Evolutionary conservation across 208 protist species (phyloP).

Genomic region (Trypanosoma boissoni): DNA sequence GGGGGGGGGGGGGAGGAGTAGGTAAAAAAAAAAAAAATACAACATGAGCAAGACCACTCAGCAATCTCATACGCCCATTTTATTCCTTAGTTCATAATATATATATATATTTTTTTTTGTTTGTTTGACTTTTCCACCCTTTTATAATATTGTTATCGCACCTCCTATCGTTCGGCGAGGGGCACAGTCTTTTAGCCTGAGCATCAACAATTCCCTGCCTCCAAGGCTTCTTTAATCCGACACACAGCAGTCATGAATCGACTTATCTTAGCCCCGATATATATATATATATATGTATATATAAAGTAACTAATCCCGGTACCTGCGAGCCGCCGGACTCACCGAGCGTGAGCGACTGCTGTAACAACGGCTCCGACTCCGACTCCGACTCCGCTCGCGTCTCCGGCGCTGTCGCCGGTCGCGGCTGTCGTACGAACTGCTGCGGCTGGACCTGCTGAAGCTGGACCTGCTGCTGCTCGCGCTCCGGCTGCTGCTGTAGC

Average conservation of each 20-base stretch:
- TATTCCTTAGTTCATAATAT: too few species aligned
- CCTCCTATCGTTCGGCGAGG: too few species aligned
- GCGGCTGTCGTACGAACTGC: constrained; percentile 12
- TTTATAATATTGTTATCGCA: too few species aligned
- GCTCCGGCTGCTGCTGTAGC: constrained; percentile 23
- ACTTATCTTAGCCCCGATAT: background rate
- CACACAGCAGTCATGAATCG: background rate
- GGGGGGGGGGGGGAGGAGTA: too few species aligned
- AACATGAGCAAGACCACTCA: too few species aligned
- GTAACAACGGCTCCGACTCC: constrained; percentile 23
- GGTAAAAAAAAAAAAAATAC: too few species aligned
- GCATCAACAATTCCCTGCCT: too few species aligned
- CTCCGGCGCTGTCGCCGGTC: constrained; percentile 9
- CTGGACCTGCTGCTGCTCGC: constrained; percentile 2
- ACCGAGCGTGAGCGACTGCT: constrained; percentile 25
- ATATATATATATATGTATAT: constrained; percentile 2
- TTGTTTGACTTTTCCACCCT: too few species aligned
- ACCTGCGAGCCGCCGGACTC: constrained; percentile 13
- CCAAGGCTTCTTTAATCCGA: too few species aligned
- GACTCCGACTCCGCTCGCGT: constrained; percentile 23
- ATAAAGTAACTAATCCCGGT: constrained; percentile 21
- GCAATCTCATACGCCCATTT: too few species aligned
- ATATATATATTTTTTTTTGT: too few species aligned
- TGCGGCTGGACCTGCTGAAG: constrained; percentile 21
- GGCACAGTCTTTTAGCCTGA: too few species aligned